Evolutionary conservation across 306 rosid species (phyloP).

Genomic region (Argentina anserina): DNA sequence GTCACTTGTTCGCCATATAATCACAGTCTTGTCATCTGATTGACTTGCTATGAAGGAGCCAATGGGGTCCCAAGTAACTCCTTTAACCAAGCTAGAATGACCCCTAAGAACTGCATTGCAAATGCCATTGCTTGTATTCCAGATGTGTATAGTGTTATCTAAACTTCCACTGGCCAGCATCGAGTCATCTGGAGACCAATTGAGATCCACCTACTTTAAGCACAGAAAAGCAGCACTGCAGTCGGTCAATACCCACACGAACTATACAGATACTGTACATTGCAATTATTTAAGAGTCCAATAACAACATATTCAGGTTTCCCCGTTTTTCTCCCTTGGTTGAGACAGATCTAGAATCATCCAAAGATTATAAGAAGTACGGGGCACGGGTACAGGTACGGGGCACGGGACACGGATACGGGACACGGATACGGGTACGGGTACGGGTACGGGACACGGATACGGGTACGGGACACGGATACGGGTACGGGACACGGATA

Average conservation of each 20-base stretch:
- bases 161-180: conserved; percentile 96
- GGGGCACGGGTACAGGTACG: no score
- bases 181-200: conserved; percentile 99
- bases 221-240: conserved; percentile 56
- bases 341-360: neutral
- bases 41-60: conserved; percentile 98
- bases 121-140: conserved; percentile 93
- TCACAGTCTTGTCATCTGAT: conserved; percentile 97
- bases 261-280: conserved; percentile 1
- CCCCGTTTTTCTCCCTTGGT: neutral
- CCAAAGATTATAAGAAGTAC: neutral
- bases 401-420: no score
- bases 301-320: neutral
- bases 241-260: conserved; percentile 43
- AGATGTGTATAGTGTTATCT: conserved; percentile 86
- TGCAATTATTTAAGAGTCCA: neutral
- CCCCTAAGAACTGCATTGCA: conserved; percentile 99
- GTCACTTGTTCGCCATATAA: conserved; percentile 96
- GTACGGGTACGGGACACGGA: no score
- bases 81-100: conserved; percentile 94
- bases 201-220: conserved; percentile 99
- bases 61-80: conserved; percentile 99
- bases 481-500: no score
- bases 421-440: no score
- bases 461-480: no score